A percentile compares a stretch with the other conserved stretches of the same genome.
These are phyloP conservation scores for Cladophialophora psammophila DNA, from an alignment of 2,329 filamentous ascomycete species.

Conservation along the genomic window DNA sequence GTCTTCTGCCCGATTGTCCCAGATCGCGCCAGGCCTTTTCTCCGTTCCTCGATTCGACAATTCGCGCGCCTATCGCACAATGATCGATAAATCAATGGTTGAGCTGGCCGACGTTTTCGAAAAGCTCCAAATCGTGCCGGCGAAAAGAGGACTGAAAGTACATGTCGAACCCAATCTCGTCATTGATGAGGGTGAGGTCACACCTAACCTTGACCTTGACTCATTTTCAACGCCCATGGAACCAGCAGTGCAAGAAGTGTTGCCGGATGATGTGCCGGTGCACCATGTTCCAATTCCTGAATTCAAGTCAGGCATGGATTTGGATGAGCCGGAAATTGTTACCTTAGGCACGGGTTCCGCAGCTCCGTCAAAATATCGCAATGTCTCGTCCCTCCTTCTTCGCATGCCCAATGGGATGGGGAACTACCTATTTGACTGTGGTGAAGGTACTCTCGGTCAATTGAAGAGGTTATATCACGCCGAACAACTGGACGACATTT, in stretches of 20 bases:
- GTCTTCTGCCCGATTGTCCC: slow-evolving; percentile 72
- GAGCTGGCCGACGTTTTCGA: neutral
- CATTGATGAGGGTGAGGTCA: slow-evolving; percentile 44
- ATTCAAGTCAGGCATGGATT: slow-evolving; percentile 70
- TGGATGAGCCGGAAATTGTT: slow-evolving; percentile 80
- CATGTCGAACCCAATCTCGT: slow-evolving; percentile 56
- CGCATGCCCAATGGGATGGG: slow-evolving; percentile 78
- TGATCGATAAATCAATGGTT: neutral
- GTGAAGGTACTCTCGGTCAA: slow-evolving; percentile 91
- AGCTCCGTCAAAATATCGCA: slow-evolving; percentile 89
- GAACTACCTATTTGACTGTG: slow-evolving; percentile 89
- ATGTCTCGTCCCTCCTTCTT: slow-evolving; percentile 88
- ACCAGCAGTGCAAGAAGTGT: slow-evolving; percentile 43
- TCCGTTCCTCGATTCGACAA: slow-evolving; percentile 72
- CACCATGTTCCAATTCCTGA: slow-evolving; percentile 35
- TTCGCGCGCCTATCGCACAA: slow-evolving; percentile 26
- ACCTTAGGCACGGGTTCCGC: slow-evolving; percentile 92
- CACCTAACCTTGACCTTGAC: slow-evolving; percentile 42
- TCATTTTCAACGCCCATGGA: slow-evolving; percentile 35
- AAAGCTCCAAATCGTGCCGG: slow-evolving; percentile 40
- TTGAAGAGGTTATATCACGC: slow-evolving; percentile 75
- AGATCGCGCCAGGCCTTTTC: slow-evolving; percentile 78
- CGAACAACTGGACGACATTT: slow-evolving; percentile 70
- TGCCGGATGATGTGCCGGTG: slow-evolving; percentile 23
- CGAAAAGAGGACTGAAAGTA: slow-evolving; percentile 53